A percentile compares a stretch with the other conserved stretches of the same genome.
Evolutionary conservation across 2,329 filamentous ascomycete genomes (phyloP).

Genomic region (Fusarium globosum): DNA sequence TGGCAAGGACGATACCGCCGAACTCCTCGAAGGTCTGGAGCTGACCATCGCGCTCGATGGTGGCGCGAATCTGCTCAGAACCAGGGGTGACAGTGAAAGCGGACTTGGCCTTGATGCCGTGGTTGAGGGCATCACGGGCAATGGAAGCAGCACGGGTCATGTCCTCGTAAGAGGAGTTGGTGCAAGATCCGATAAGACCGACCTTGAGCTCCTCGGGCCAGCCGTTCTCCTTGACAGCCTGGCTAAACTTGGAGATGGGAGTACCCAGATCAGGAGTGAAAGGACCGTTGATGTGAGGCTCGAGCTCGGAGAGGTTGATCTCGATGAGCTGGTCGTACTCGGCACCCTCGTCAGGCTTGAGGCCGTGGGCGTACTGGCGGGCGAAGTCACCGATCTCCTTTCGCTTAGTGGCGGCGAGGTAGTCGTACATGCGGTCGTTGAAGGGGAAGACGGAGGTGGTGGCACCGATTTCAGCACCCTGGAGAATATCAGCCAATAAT

Average conservation of each 20-base stretch:
- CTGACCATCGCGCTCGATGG: slow-evolving; percentile 88
- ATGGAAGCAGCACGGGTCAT: slow-evolving; percentile 96
- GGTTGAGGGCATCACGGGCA: slow-evolving; percentile 88
- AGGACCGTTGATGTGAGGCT: slow-evolving; percentile 97
- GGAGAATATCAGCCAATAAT: slow-evolving; percentile 23
- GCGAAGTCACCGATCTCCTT: slow-evolving; percentile 91
- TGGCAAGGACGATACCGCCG: slow-evolving; percentile 90
- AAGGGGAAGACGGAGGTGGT: slow-evolving; percentile 97
- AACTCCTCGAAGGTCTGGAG: slow-evolving; percentile 86
- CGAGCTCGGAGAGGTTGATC: slow-evolving; percentile 88
- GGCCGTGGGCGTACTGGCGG: slow-evolving; percentile 83
- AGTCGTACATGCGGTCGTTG: slow-evolving; percentile 98
- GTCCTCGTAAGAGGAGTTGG: slow-evolving; percentile 98
- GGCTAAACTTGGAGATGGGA: slow-evolving; percentile 89
- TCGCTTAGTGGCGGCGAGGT: slow-evolving; percentile 91
- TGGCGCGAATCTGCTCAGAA: slow-evolving; percentile 96
- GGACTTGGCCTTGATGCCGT: slow-evolving; percentile 88
- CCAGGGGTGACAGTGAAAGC: slow-evolving; percentile 97
- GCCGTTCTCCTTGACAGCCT: slow-evolving; percentile 81
- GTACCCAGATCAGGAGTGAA: slow-evolving; percentile 97
- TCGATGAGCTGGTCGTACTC: slow-evolving; percentile 92
- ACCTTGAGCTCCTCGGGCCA: slow-evolving; percentile 95
- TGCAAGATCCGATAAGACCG: slow-evolving; percentile 96
- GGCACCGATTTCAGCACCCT: slow-evolving; percentile 76
- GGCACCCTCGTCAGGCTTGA: slow-evolving; percentile 87